Base-by-base conservation (phyloP, 2,329 filamentous ascomycete genomes). In the Trichoderma cornu-damae region DNA sequence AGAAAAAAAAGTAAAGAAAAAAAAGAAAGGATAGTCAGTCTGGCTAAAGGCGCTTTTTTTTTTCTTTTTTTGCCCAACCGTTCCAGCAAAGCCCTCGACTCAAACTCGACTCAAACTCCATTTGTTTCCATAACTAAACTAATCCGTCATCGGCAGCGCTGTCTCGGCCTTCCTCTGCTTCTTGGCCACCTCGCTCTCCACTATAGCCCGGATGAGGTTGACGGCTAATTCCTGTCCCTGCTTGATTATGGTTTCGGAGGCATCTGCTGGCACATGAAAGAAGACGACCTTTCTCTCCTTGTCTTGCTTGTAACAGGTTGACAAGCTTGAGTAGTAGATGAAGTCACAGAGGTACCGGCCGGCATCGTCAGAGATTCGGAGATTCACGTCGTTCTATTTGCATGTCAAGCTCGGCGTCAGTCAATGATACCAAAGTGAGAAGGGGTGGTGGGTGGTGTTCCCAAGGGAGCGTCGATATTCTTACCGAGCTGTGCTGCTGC, bases 321-420 rank as follows among this genome's bases (percentile, higher is more conserved):
- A 77, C 63, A 90, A 69, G 60, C 84, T 88, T 6, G 82, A 84
- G 70, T 84, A 90, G 70, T 87, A 89, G 63, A 88, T 90, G 66
- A 89, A 92, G 67, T 92, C 88, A 71, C 88, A 92, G 14, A 91
- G 75, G 69, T 87, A 92, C 18, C 79, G 80, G 2, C 88, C 88
- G 0, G 88, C 83, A 62, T 92, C 85, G 42, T 84, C 79, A 0
- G 86, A 90, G 37, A 88, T 74, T 30, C 82, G 78, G 6, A 85
- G 68, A 61, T 80, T 76, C 49, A 71, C 62, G 43, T 72, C 68
- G 42, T 69, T 64, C 76, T 75, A 55, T 57, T 7, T 11, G 12
- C 30, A 12, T 16, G 11, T 1, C n/a, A 16, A 24, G 16, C n/a
- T 2, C 7, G 20, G 37, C 16, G 44, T 47, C 7, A 34, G 30